A percentile compares a stretch with the other conserved stretches of the same genome.
Conservation (phyloP, 2,329 filamentous ascomycete species). For the Fusarium cicatricum region DNA sequence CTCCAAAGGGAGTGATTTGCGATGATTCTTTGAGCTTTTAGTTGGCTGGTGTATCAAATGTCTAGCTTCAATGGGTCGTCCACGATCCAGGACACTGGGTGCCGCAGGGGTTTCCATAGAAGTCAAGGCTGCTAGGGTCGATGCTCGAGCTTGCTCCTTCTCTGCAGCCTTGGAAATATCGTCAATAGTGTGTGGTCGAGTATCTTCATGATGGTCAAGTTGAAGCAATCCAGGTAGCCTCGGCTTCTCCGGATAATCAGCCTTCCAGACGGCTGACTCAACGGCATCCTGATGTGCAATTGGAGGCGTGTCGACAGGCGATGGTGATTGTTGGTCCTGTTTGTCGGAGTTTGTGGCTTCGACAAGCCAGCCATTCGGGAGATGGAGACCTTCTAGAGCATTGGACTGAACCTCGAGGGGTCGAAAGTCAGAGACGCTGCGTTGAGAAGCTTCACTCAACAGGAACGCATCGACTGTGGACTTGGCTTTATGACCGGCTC, state of each 20-base stretch:
- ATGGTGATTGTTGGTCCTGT: neutral
- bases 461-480: neutral
- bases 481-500: conserved; percentile 12
- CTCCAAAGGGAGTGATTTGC: conserved; percentile 22
- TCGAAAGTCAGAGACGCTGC: conserved; percentile 4
- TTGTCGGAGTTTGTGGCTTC: conserved; percentile 4
- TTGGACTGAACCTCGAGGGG: conserved; percentile 19
- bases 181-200: neutral
- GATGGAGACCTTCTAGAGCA: conserved; percentile 10
- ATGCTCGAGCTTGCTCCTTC: conserved; percentile 2
- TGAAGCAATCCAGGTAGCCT: conserved; percentile 2
- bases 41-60: conserved; percentile 22
- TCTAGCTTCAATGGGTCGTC: conserved; percentile 14
- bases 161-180: conserved; percentile 6
- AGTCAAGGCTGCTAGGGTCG: conserved; percentile 3
- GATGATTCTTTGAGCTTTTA: conserved; percentile 4
- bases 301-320: neutral
- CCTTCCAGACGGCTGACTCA: neutral
- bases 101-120: neutral
- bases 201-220: neutral
- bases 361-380: conserved; percentile 21
- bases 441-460: neutral
- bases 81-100: conserved; percentile 13
- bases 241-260: conserved; percentile 6
- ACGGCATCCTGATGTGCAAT: neutral